Conservation (phyloP, 2,329 filamentous ascomycete species). For the Aspergillus nomiae region DNA sequence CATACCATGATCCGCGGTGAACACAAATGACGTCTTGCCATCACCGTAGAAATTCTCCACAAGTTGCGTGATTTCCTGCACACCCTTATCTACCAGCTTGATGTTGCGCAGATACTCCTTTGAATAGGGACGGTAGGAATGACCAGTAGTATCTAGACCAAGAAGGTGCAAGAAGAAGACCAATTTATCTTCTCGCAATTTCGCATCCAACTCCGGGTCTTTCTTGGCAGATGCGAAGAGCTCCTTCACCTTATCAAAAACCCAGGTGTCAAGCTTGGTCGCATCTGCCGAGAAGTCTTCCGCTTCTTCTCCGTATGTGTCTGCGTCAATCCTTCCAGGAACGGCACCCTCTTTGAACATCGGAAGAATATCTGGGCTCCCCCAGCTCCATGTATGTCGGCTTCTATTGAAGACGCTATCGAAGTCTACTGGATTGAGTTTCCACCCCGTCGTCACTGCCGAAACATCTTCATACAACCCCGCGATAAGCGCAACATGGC, state of each 20-base stretch:
- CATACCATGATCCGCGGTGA: constrained; percentile 98
- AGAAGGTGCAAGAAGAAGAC: constrained; percentile 96
- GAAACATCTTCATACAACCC: constrained; percentile 98
- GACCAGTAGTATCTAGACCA: constrained; percentile 87
- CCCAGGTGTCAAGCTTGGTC: constrained; percentile 83
- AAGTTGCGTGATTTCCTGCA: constrained; percentile 77
- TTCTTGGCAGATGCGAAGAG: constrained; percentile 78
- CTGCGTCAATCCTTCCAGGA: constrained; percentile 83
- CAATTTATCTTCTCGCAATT: constrained; percentile 77
- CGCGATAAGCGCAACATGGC: constrained; percentile 94
- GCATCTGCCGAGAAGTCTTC: constrained; percentile 90
- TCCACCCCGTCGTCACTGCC: constrained; percentile 96
- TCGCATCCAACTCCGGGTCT: constrained; percentile 72
- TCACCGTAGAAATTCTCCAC: constrained; percentile 84
- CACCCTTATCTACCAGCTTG: constrained; percentile 87
- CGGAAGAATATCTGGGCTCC: constrained; percentile 91
- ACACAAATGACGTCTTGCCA: constrained; percentile 87
- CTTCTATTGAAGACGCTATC: constrained; percentile 98
- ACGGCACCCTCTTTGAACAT: constrained; percentile 97
- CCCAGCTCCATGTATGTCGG: constrained; percentile 98
- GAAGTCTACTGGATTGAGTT: constrained; percentile 96
- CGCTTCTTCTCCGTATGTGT: constrained; percentile 77
- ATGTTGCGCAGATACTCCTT: constrained; percentile 95
- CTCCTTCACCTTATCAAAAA: constrained; percentile 89
- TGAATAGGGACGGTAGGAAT: constrained; percentile 85